Conservation (phyloP, 2,329 filamentous ascomycete genomes). For the Stagonosporopsis vannaccii region DNA sequence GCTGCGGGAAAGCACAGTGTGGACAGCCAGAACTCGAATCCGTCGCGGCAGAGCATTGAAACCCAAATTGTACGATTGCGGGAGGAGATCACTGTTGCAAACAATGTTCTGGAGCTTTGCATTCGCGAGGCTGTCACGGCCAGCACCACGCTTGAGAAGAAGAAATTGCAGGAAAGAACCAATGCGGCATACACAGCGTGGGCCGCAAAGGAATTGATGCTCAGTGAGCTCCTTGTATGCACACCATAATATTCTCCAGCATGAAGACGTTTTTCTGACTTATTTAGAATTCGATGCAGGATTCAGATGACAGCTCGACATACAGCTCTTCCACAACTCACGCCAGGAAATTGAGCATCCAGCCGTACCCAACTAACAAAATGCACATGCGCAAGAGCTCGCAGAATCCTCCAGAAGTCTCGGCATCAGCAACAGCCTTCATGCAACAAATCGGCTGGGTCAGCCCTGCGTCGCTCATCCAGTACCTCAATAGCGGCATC, state of each 20-base stretch:
- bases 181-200: constrained; percentile 18
- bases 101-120: constrained; percentile 18
- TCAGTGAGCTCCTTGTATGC: constrained; percentile 14
- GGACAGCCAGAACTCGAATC: constrained; percentile 10
- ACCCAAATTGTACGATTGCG: constrained; percentile 10
- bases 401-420: constrained; percentile 1
- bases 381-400: constrained; percentile 18
- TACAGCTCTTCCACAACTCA: constrained; percentile 13
- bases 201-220: constrained; percentile 16
- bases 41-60: constrained; percentile 13
- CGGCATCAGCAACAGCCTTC: constrained; percentile 18
- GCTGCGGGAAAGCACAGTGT: constrained; percentile 13
- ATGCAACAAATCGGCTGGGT: constrained; percentile 21
- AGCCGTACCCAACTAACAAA: constrained; percentile 15
- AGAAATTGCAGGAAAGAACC: constrained; percentile 17
- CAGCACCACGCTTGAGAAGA: constrained; percentile 13
- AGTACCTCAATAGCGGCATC: constrained; percentile 18
- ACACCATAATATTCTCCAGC: background rate
- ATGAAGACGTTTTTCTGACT: background rate
- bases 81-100: constrained; percentile 14
- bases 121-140: constrained; percentile 18
- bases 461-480: constrained; percentile 17
- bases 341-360: constrained; percentile 7
- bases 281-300: constrained; percentile 12
- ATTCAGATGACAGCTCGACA: constrained; percentile 18